phyloP scores from a whole-genome alignment of 225 moss, liverwort and hornwort species.

The Sphagnum tenellum region DNA sequence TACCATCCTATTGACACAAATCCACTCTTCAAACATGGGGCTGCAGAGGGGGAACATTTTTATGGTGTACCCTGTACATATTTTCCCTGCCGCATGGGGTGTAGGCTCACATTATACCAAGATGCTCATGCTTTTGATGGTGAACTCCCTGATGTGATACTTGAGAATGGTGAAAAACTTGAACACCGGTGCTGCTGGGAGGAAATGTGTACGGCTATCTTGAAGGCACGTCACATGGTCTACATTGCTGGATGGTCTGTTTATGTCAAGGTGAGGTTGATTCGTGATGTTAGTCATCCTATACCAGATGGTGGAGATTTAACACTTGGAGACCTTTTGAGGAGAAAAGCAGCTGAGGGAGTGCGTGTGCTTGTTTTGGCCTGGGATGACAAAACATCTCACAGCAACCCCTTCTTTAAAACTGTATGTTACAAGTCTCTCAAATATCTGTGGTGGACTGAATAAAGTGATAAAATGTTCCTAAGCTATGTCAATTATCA shows the following conservation, averaged over 20 bases:
- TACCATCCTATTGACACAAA: constrained; percentile 47
- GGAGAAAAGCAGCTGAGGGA: constrained; percentile 75
- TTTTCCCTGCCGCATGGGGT: constrained; percentile 61
- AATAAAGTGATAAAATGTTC: too few relatives aligned
- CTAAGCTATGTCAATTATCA: too few relatives aligned
- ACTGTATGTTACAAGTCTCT: constrained; percentile 20
- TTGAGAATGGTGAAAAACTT: constrained; percentile 49
- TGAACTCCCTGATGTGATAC: constrained; percentile 42
- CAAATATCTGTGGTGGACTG: too few relatives aligned
- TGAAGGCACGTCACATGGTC: constrained; percentile 79
- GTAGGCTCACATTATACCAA: constrained; percentile 56
- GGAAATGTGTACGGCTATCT: constrained; percentile 66
- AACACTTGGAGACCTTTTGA: constrained; percentile 73
- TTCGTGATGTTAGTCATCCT: constrained; percentile 42
- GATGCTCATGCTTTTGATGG: constrained; percentile 82
- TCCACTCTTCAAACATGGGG: constrained; percentile 36
- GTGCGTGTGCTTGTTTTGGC: constrained; percentile 79
- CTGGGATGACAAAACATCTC: constrained; percentile 92
- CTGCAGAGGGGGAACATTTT: constrained; percentile 25
- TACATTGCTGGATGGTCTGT: constrained; percentile 94
- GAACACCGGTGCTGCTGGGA: constrained; percentile 74
- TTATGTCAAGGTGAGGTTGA: constrained; percentile 46
- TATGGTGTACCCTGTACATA: constrained; percentile 67
- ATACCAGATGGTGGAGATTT: constrained; percentile 54
- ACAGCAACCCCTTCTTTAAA: constrained; percentile 48